A percentile compares a stretch with the other conserved stretches of the same genome.
These are phyloP conservation scores for Hordeum vulgare DNA, from an alignment of 176 grass and related monocot genomes.

Conservation along the genomic window DNA sequence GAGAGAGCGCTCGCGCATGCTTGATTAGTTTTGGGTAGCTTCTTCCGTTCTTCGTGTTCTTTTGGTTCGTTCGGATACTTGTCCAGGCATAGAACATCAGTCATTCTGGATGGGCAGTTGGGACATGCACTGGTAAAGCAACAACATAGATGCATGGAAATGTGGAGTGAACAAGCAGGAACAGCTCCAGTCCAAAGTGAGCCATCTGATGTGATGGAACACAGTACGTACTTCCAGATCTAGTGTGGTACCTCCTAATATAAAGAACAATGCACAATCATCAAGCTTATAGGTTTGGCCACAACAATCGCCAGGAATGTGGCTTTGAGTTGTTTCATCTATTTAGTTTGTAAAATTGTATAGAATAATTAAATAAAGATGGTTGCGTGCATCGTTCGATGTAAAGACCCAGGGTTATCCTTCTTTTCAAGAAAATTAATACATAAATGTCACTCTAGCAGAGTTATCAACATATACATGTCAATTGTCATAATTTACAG, in stretches of 20 bases:
- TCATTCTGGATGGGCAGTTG: conserved; percentile 21
- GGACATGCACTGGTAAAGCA: conserved; percentile 26
- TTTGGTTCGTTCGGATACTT: conserved; percentile 15
- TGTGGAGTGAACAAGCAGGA: background rate
- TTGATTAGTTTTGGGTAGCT: conserved; percentile 25
- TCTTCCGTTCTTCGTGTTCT: conserved; percentile 18
- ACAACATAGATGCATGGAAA: conserved; percentile 11
- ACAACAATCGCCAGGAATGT: no score
- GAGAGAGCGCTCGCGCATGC: background rate
- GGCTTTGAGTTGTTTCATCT: no score
- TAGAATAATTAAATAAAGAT: no score
- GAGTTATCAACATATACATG: no score
- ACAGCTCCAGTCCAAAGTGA: conserved; percentile 29
- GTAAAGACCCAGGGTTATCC: no score
- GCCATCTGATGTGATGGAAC: conserved; percentile 33
- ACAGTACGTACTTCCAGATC: conserved; percentile 6
- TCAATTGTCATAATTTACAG: no score
- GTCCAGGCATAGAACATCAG: background rate
- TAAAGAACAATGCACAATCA: no score
- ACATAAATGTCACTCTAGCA: no score
- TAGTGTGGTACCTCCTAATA: background rate
- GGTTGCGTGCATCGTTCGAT: no score
- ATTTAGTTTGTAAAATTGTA: no score
- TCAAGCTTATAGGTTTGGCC: no score
- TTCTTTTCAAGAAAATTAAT: no score